Evolutionary conservation across 371 early-diverging fungal genomes (phyloP).

Genomic region (Lichtheimia hyalospora): DNA sequence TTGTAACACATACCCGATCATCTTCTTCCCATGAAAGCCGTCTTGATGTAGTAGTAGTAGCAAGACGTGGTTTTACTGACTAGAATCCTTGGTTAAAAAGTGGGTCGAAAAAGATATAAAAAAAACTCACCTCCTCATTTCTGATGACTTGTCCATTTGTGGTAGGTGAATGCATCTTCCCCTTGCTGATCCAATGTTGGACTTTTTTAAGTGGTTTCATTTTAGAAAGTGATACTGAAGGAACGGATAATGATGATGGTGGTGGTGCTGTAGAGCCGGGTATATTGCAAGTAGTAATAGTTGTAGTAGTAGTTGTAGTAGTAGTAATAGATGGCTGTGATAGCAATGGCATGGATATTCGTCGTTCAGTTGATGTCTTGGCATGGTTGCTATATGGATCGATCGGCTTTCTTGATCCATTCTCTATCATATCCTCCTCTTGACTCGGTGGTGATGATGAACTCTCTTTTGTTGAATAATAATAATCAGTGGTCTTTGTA

Average conservation of each 20-base stretch:
- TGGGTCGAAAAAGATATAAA: not conserved
- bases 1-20: conserved; percentile 10
- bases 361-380: conserved; percentile 5
- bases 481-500: conserved; percentile 10
- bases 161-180: conserved; percentile 14
- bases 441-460: too few relatives aligned
- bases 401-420: not conserved
- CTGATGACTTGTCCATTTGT: conserved; percentile 14
- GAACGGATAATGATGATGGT: not conserved
- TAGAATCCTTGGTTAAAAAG: not conserved
- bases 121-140: conserved; percentile 6
- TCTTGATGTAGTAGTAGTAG: not conserved
- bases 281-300: not conserved
- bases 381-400: not conserved
- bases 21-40: conserved; percentile 12
- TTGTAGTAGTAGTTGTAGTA: not conserved
- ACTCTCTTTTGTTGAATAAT: not conserved
- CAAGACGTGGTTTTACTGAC: not conserved
- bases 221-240: conserved; percentile 3
- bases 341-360: conserved; percentile 8
- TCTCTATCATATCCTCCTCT: too few relatives aligned
- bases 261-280: not conserved
- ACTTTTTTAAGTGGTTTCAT: conserved; percentile 28
- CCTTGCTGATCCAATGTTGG: conserved; percentile 23
- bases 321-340: not conserved